Evolutionary conservation across 495 filamentous ascomycete genomes (phyloP), one percentile per base, ranked within the genome.

Genomic region (Penicillium pulvis): DNA sequence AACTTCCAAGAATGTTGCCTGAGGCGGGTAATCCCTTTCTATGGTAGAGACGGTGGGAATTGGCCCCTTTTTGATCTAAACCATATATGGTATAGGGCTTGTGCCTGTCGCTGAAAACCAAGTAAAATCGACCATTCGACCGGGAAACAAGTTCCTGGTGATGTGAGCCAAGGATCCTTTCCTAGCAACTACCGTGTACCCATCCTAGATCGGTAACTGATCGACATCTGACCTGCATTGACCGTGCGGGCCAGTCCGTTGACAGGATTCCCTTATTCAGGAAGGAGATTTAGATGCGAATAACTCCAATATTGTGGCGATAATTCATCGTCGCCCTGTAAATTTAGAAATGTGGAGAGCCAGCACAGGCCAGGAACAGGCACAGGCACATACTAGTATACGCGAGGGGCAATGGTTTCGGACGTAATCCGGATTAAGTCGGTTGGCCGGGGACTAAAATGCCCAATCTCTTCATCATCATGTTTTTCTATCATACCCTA

Each of bases 1-100:
- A 39, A 23, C 33, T 62, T 62, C 59, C 55, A 58, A 19, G 39
- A 62, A 62, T 62, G 56, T 19, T 56, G 59, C 62, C 62, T 62
- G 42, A 65, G 62, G 62, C 59, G 12, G 33, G 33, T 36, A 9
- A 36, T 36, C 14, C 28, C 33, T 12, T 14, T 3, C 33, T 12
- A 36, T 36, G 33, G 33, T 14, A 36, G 33, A 36, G 2, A 1
- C 20, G 20, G 20, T 12, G 33, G 33, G 12, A 36, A 12, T 28
- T 36, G 33, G 12, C 33, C 39, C 14, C 39, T 14, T 41, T 17
- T 16, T 1, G n/a, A 41, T 41, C 39, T 41, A 41, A 17, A n/a
- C 39, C 39, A 41, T n/a, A 41, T 41, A 2, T 8, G 33, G 33
- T 36, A 6, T 36, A 36, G 33, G 33, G 33, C 33, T 36, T 7